Conservation (phyloP, 163 green algal species). For the Trebouxiophyceae sp. region DNA sequence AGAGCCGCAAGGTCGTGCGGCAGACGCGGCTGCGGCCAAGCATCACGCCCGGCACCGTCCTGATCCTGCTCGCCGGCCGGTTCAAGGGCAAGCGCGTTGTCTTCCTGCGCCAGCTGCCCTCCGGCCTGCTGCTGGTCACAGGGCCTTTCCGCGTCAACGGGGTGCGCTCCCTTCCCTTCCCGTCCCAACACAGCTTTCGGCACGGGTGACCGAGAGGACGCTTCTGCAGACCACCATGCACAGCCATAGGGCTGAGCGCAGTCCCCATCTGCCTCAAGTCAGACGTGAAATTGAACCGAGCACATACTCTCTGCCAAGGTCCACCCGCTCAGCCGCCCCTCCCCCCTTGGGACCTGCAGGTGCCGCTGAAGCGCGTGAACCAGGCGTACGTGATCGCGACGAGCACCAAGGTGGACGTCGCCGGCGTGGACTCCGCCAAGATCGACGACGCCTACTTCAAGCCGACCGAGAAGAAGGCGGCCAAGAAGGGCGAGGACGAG, state of each 20-base stretch:
- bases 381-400: slow-evolving; percentile 98
- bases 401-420: slow-evolving; percentile 70
- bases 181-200: too few species aligned
- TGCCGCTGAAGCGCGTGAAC: slow-evolving; percentile 88
- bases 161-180: slow-evolving; percentile 35
- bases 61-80: slow-evolving; percentile 94
- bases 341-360: slow-evolving; percentile 1
- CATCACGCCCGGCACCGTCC: slow-evolving; percentile 93
- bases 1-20: slow-evolving; percentile 43
- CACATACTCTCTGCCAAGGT: too few species aligned
- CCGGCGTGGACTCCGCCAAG: slow-evolving; percentile 65
- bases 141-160: slow-evolving; percentile 95
- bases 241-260: too few species aligned
- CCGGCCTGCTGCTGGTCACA: slow-evolving; percentile 91
- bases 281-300: too few species aligned
- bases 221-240: too few species aligned
- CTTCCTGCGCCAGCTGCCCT: slow-evolving; percentile 92
- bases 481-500: slow-evolving; percentile 71
- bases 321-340: too few species aligned
- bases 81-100: slow-evolving; percentile 99
- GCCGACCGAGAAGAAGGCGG: slow-evolving; percentile 64
- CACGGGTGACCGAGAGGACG: too few species aligned
- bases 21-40: slow-evolving; percentile 79
- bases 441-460: slow-evolving; percentile 94
- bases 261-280: too few species aligned